Conservation (phyloP, 2,329 filamentous ascomycete species). For the Aureobasidium sp. region DNA sequence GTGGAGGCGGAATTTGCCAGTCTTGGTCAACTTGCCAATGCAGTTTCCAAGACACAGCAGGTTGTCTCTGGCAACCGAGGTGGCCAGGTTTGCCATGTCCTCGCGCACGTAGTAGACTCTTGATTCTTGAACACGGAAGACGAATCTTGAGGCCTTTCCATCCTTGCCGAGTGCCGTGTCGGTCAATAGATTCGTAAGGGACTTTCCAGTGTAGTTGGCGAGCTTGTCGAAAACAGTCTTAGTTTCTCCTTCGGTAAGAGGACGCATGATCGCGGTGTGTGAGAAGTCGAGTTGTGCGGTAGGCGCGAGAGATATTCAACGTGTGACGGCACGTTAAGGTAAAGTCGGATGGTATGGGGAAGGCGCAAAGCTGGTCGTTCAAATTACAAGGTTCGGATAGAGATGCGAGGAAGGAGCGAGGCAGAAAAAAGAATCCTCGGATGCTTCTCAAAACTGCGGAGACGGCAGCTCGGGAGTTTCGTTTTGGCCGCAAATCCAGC, state of each 20-base stretch:
- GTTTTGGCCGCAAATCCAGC: slow-evolving; percentile 4
- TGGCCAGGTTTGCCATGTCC: slow-evolving; percentile 84
- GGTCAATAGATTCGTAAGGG: slow-evolving; percentile 66
- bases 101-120: slow-evolving; percentile 90
- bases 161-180: slow-evolving; percentile 45
- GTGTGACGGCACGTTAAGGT: no score
- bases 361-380: not conserved
- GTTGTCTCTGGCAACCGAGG: slow-evolving; percentile 71
- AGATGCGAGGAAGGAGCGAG: not conserved
- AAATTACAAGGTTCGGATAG: not conserved
- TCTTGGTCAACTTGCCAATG: slow-evolving; percentile 92
- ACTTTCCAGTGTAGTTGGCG: slow-evolving; percentile 84
- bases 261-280: slow-evolving; percentile 56
- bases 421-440: slow-evolving; percentile 9
- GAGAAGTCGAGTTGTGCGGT: not conserved
- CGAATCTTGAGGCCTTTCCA: slow-evolving; percentile 53
- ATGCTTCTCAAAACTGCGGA: not conserved
- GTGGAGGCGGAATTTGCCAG: slow-evolving; percentile 89
- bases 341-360: not conserved
- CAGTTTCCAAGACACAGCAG: slow-evolving; percentile 86
- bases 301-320: not conserved
- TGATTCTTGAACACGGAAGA: slow-evolving; percentile 75
- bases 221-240: slow-evolving; percentile 85
- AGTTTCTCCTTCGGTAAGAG: slow-evolving; percentile 72
- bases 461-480: slow-evolving; percentile 9